phyloP scores from a whole-genome alignment of 768 basidiomycete species.

The Pulveroboletus frians region DNA sequence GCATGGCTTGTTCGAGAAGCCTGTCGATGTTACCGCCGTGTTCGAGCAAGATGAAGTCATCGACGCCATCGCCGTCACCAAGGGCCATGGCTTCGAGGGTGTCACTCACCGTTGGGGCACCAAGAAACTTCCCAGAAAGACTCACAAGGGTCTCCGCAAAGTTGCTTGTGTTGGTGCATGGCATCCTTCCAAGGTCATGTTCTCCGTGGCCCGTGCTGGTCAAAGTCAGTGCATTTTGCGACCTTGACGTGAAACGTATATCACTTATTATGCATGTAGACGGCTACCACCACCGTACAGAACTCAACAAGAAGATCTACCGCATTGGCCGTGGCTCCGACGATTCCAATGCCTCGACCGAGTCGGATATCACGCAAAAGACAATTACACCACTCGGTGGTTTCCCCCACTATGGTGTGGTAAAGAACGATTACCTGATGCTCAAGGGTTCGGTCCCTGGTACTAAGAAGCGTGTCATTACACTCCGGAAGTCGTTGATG shows the following conservation, averaged over 20 bases:
- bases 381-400: slow-evolving; percentile 95
- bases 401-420: slow-evolving; percentile 98
- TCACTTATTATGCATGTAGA: slow-evolving; percentile 40
- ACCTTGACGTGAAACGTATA: background rate
- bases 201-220: slow-evolving; percentile 99
- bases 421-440: slow-evolving; percentile 98
- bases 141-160: slow-evolving; percentile 99
- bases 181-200: slow-evolving; percentile 99
- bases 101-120: slow-evolving; percentile 99
- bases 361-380: slow-evolving; percentile 92
- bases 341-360: slow-evolving; percentile 84
- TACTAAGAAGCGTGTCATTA: slow-evolving; percentile 97
- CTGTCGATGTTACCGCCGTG: slow-evolving; percentile 74
- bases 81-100: slow-evolving; percentile 99
- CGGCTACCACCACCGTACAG: slow-evolving; percentile 94
- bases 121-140: slow-evolving; percentile 97
- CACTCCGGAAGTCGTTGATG: slow-evolving; percentile 95
- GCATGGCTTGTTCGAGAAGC: slow-evolving; percentile 93
- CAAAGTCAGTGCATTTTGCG: slow-evolving; percentile 65
- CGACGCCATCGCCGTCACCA: slow-evolving; percentile 96
- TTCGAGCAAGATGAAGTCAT: slow-evolving; percentile 98
- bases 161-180: slow-evolving; percentile 98
- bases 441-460: slow-evolving; percentile 95
- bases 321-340: slow-evolving; percentile 80
- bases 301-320: slow-evolving; percentile 99